Evolutionary conservation across 805 yeast species (phyloP), one percentile per base, ranked within the genome.

Genomic region (Yarrowia sp.): DNA sequence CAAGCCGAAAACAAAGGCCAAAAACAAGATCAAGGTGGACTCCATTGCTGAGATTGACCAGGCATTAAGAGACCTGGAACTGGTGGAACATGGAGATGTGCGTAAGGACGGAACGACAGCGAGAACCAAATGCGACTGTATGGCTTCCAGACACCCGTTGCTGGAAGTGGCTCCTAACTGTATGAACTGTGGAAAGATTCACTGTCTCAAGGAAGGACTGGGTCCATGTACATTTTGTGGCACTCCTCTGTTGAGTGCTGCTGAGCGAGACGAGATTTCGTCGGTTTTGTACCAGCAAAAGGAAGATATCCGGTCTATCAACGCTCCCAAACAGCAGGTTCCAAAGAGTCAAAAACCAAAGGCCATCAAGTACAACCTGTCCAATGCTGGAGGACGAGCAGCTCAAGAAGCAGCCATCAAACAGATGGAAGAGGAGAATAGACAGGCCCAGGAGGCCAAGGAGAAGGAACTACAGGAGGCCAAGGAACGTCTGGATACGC

Each of bases 131-230:
- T 93, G 98, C 75, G 85, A 88, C 70, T 93, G 98, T 74, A 90
- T 88, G 86, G 98, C 94, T 0, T 85, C 89, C 0, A 81, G 90
- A 69, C 99, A 95, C 74, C 97, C 97, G 3, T 78, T 95, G 38
- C 89, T 92, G 70, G 96, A 91, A 68, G 84, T 89, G 70, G 95
- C 96, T 2, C 98, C 99, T 0, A 95, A 95, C 75, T 95, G 99
- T 73, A 78, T 95, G 47, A 87, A 89, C 69, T 95, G 99, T 76
- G 99, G 99, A 12, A 91, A 92, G 76, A 91, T 95, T 49, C 91
- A 95, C 2, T 95, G 99, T 79, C 83, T 84, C 4, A 88, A 87
- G 72, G 98, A 95, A 74, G 98, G 98, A 0, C 79, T 91, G 30
- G 95, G 93, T 69, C 95, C 95, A 3, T 95, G 99, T 74, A 84